Evolutionary conservation across 2,329 filamentous ascomycete genomes (phyloP), one percentile per base, ranked within the genome.

Genomic region (Pseudogymnoascus sp.): DNA sequence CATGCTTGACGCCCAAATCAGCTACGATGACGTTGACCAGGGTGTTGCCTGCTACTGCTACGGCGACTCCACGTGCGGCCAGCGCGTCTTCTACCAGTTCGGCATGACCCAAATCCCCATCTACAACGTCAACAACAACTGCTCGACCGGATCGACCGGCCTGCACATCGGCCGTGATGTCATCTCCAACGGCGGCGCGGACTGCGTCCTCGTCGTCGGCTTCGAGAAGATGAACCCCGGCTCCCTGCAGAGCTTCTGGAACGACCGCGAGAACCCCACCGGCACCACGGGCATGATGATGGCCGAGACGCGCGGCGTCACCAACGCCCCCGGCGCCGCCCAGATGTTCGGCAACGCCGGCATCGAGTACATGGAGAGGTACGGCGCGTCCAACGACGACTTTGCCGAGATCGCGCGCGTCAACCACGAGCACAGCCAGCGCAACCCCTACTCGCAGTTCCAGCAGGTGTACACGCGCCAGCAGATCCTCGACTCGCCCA

Each of bases 51-150:
- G 93, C 82, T 97, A 96, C 81, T 96, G 92, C 82, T 97, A 96
- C 75, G 93, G 93, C 72, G 93, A 97, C 79, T 92, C 87, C 66
- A 96, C 93, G 62, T 94, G 90, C 76, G 93, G 93, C 58, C 93
- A 97, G 80, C 88, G 93, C 67, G 92, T 97, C 72, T 97, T 97
- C 78, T 97, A 97, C 78, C 93, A 97, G 78, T 97, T 97, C 75
- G 94, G 93, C 79, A 92, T 97, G 88, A 97, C 92, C 45, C 83
- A 89, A 72, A 97, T 97, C 70, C 93, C 93, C 71, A 91, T 97
- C 74, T 92, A 95, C 81, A 97, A 97, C 72, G 91, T 96, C 72
- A 97, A 97, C 83, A 97, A 97, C 82, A 97, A 97, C 80, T 97
- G 93, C 81, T 91, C 90, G 3, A 97, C 93, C 0, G 94, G 93